Evolutionary conservation across 306 rosid species (phyloP).

Genomic region (Bauhinia variegata): DNA sequence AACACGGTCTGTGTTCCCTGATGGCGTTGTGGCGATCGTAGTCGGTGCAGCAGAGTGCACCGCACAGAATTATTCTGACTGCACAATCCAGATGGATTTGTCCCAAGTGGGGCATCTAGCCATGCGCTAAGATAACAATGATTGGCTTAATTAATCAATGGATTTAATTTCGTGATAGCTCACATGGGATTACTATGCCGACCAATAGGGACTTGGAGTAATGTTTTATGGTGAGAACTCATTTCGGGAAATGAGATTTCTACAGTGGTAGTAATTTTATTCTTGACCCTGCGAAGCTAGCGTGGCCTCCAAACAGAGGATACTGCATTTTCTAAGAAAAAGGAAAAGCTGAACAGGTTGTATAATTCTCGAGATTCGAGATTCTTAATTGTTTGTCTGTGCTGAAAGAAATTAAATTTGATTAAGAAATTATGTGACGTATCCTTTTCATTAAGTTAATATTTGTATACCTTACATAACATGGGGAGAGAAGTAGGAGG

Average conservation of each 20-base stretch:
- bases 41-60: background rate
- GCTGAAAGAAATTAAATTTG: background rate
- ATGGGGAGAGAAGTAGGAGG: too few species aligned
- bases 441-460: too few species aligned
- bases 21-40: background rate
- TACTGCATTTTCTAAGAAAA: background rate
- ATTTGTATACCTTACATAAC: too few species aligned
- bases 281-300: background rate
- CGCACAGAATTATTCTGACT: background rate
- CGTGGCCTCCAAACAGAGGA: background rate
- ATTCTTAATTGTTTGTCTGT: background rate
- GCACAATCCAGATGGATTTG: too few species aligned
- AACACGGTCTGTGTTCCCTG: background rate
- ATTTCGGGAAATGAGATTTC: background rate
- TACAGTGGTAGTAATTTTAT: background rate
- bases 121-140: background rate
- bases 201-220: background rate
- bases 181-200: background rate
- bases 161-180: background rate
- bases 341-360: background rate
- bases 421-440: background rate
- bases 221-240: background rate
- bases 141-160: slow-evolving; percentile 1
- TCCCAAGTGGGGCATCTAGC: background rate
- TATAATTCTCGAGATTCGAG: slow-evolving; percentile 5